These are phyloP conservation scores for Phialocephala sp. DNA, from an alignment of 2,329 filamentous ascomycete species.

Conservation along the genomic window DNA sequence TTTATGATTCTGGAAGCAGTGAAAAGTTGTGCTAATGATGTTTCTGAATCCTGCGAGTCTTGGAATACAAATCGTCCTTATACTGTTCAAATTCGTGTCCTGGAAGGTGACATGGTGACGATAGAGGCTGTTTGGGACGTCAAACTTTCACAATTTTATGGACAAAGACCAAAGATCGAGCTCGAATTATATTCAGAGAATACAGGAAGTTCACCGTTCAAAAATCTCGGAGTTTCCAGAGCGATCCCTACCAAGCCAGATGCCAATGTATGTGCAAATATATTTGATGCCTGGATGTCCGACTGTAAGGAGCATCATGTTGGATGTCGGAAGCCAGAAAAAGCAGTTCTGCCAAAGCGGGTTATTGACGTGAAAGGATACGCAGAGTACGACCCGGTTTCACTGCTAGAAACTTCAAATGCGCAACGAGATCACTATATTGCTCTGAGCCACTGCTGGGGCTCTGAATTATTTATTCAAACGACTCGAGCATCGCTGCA, in stretches of 20 bases:
- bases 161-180: too few relatives aligned
- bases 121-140: too few relatives aligned
- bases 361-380: not conserved
- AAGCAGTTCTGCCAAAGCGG: not conserved
- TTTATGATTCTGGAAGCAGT: too few relatives aligned
- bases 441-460: not conserved
- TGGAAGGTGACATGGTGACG: too few relatives aligned
- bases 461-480: not conserved
- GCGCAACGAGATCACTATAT: not conserved
- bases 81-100: too few relatives aligned
- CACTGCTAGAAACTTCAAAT: not conserved
- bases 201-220: too few relatives aligned
- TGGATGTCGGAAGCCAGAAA: not conserved
- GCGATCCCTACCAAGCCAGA: not conserved
- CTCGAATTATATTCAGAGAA: too few relatives aligned
- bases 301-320: not conserved
- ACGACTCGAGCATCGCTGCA: not conserved
- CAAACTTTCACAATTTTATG: too few relatives aligned
- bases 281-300: not conserved
- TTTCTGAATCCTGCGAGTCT: too few relatives aligned
- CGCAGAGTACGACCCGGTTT: not conserved
- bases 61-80: too few relatives aligned
- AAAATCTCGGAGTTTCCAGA: not conserved
- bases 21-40: too few relatives aligned
- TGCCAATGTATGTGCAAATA: not conserved